Percentiles rank a stretch among this genome's conserved stretches.
These are phyloP conservation scores for Monosporascus ibericus DNA, from an alignment of 2,329 filamentous ascomycete species.

Conservation along the genomic window DNA sequence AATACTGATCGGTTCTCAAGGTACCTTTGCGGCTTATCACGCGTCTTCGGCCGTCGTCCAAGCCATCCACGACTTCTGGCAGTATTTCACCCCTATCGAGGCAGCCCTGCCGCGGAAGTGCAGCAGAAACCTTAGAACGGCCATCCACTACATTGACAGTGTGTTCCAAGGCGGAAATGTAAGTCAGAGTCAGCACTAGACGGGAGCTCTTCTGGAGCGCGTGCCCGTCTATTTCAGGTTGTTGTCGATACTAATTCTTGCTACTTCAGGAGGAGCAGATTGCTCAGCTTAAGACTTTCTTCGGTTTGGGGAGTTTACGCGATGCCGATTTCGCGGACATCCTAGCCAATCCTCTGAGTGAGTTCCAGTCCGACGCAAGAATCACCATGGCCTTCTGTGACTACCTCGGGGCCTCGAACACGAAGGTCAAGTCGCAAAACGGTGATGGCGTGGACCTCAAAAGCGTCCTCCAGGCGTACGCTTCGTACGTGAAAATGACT, in stretches of 20 bases:
- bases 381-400: conserved; percentile 33
- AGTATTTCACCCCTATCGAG: conserved; percentile 42
- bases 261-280: conserved; percentile 19
- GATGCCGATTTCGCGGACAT: conserved; percentile 35
- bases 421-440: conserved; percentile 3
- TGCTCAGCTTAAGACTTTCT: conserved; percentile 32
- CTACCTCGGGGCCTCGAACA: conserved; percentile 22
- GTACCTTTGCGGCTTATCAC: conserved; percentile 41
- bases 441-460: conserved; percentile 32
- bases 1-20: neutral
- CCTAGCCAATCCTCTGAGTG: conserved; percentile 35
- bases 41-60: conserved; percentile 44
- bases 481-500: conserved; percentile 28
- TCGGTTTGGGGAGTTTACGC: conserved; percentile 28
- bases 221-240: too few species aligned
- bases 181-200: too few species aligned
- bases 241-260: too few species aligned
- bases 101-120: conserved; percentile 42
- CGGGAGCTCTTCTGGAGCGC: too few species aligned
- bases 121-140: conserved; percentile 37
- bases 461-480: conserved; percentile 36
- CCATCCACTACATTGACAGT: conserved; percentile 40
- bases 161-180: conserved; percentile 29
- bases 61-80: conserved; percentile 38
- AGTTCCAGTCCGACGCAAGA: conserved; percentile 26